Percentiles rank a stretch among this genome's conserved stretches.
phyloP scores from a whole-genome alignment of 306 rosid species.

The Sicyos baderoa region DNA sequence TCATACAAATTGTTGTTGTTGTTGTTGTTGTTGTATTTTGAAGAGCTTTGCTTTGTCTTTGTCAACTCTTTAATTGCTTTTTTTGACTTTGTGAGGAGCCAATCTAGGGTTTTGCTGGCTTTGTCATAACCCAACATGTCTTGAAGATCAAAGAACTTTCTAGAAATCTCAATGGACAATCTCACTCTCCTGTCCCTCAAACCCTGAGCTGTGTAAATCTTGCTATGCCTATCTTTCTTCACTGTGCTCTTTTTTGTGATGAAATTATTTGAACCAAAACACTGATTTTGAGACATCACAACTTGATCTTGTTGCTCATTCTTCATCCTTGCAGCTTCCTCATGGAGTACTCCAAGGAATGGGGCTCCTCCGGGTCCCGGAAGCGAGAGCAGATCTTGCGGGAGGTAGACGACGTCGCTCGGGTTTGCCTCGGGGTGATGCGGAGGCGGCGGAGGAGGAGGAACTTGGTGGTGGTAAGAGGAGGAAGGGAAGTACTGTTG shows the following conservation, averaged over 20 bases:
- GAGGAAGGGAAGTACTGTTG: conserved; percentile 37
- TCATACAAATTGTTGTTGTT: conserved; percentile 10
- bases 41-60: conserved; percentile 19
- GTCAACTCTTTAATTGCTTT: conserved; percentile 56
- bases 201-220: conserved; percentile 90
- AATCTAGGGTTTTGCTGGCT: conserved; percentile 89
- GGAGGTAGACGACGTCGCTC: background rate
- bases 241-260: conserved; percentile 22
- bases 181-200: conserved; percentile 83
- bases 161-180: conserved; percentile 64
- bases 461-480: conserved; percentile 25
- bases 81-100: conserved; percentile 71
- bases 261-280: background rate
- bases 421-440: background rate
- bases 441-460: conserved; percentile 33
- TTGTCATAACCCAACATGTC: conserved; percentile 93
- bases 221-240: conserved; percentile 84
- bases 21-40: background rate
- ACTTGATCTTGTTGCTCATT: conserved; percentile 10
- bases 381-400: conserved; percentile 24
- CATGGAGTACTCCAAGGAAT: conserved; percentile 20
- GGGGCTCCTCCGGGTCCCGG: background rate
- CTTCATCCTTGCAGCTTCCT: background rate
- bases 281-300: conserved; percentile 12
- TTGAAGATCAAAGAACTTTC: conserved; percentile 94